Conservation (phyloP, 148 eudicot species). For the Agrostemma githago region DNA sequence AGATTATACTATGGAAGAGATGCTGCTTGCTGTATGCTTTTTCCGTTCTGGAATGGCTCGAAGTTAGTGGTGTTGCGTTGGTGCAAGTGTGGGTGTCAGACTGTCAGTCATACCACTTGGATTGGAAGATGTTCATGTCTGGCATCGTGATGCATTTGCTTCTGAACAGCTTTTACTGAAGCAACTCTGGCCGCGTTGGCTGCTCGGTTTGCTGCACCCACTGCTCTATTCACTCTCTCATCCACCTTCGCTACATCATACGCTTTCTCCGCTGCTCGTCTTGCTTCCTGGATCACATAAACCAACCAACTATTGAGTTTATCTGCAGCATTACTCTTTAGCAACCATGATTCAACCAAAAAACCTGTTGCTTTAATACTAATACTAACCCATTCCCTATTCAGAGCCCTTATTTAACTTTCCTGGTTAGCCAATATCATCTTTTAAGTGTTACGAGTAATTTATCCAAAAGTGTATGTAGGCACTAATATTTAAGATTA, state of each 20-base stretch:
- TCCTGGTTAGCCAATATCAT: too few relatives aligned
- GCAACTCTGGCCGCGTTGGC: slow-evolving; percentile 96
- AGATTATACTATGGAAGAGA: slow-evolving; percentile 7
- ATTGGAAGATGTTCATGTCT: slow-evolving; percentile 36
- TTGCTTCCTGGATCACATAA: slow-evolving; percentile 58
- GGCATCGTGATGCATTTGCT: slow-evolving; percentile 58
- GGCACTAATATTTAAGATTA: too few relatives aligned
- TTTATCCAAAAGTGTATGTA: too few relatives aligned
- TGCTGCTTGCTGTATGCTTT: neutral
- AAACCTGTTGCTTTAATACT: neutral
- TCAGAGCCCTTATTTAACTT: too few relatives aligned
- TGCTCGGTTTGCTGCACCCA: slow-evolving; percentile 74
- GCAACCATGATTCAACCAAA: neutral
- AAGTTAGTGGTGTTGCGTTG: slow-evolving; percentile 1
- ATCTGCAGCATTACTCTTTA: neutral
- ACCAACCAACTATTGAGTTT: neutral
- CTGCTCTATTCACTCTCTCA: slow-evolving; percentile 78
- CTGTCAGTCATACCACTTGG: slow-evolving; percentile 28
- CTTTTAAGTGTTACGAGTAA: too few relatives aligned
- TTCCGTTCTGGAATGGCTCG: neutral
- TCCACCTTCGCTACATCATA: slow-evolving; percentile 85
- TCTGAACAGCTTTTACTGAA: slow-evolving; percentile 83
- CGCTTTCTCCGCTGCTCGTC: slow-evolving; percentile 76
- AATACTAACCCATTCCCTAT: too few relatives aligned
- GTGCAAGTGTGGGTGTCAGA: neutral